Conservation (phyloP, 345 rosid genomes). For the Hibiscus syriacus region DNA sequence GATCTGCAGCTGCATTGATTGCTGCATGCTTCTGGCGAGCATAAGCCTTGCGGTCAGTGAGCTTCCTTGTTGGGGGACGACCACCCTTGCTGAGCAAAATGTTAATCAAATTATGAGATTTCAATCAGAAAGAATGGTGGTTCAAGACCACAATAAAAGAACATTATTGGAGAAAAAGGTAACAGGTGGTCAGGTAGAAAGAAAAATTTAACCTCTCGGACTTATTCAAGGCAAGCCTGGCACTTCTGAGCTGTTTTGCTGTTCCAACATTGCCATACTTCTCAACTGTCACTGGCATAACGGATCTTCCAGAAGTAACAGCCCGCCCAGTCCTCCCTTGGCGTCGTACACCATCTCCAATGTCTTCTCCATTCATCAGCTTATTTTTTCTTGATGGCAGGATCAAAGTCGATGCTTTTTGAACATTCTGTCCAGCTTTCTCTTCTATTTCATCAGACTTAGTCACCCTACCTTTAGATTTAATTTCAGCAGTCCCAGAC, state of each 20-base stretch:
- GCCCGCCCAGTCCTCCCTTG: constrained; percentile 89
- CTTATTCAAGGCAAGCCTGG: constrained; percentile 61
- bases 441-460: constrained; percentile 72
- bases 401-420: constrained; percentile 49
- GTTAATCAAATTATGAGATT: constrained; percentile 22
- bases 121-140: constrained; percentile 1
- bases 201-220: constrained; percentile 55
- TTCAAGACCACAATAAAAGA: not conserved
- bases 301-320: constrained; percentile 53
- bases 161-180: not conserved
- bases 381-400: constrained; percentile 75
- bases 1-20: constrained; percentile 50
- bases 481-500: constrained; percentile 65
- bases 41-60: constrained; percentile 82
- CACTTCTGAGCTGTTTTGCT: constrained; percentile 74
- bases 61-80: constrained; percentile 87
- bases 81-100: constrained; percentile 67
- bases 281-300: constrained; percentile 48
- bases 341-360: constrained; percentile 71
- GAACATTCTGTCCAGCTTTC: constrained; percentile 57
- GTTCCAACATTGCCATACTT: constrained; percentile 67
- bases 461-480: constrained; percentile 62
- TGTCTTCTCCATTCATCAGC: constrained; percentile 52
- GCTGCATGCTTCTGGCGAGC: constrained; percentile 61
- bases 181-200: not conserved